phyloP scores from a whole-genome alignment of 2,329 filamentous ascomycete genomes.

The Curvularia sp. region DNA sequence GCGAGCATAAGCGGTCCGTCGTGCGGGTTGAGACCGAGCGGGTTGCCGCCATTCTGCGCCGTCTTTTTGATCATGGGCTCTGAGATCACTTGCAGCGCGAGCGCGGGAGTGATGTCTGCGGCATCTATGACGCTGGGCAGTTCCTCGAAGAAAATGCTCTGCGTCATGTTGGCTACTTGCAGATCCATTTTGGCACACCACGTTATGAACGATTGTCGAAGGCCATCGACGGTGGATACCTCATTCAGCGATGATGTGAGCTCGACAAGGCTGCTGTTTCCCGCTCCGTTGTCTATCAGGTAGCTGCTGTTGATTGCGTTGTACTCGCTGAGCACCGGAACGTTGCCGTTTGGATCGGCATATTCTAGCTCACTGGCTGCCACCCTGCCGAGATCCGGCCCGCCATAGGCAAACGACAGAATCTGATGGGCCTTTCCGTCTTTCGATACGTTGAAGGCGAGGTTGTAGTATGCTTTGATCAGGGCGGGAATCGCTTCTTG shows the following conservation, averaged over 20 bases:
- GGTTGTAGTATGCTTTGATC: constrained; percentile 36
- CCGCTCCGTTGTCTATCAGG: constrained; percentile 26
- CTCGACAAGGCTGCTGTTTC: constrained; percentile 29
- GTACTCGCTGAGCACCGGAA: constrained; percentile 38
- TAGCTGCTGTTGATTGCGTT: constrained; percentile 27
- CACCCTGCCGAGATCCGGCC: constrained; percentile 25
- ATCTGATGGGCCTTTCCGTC: constrained; percentile 40
- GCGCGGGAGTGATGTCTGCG: constrained; percentile 25
- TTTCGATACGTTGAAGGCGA: constrained; percentile 30
- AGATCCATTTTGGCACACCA: constrained; percentile 38
- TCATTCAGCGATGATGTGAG: constrained; percentile 15
- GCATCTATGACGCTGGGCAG: constrained; percentile 27
- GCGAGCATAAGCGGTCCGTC: constrained; percentile 32
- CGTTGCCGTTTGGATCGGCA: constrained; percentile 32
- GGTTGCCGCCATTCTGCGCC: constrained; percentile 36
- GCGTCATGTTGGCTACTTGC: constrained; percentile 26
- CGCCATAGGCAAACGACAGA: constrained; percentile 32
- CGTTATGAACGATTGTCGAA: constrained; percentile 40
- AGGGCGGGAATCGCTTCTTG: constrained; percentile 25
- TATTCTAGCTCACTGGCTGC: constrained; percentile 30
- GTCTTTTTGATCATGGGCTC: constrained; percentile 31
- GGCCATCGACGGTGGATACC: constrained; percentile 9
- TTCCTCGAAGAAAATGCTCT: constrained; percentile 36
- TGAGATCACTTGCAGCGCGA: constrained; percentile 41
- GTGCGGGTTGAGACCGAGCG: constrained; percentile 36